phyloP scores from a whole-genome alignment of 2,329 filamentous ascomycete genomes.

The Sclerotinia spermophila region DNA sequence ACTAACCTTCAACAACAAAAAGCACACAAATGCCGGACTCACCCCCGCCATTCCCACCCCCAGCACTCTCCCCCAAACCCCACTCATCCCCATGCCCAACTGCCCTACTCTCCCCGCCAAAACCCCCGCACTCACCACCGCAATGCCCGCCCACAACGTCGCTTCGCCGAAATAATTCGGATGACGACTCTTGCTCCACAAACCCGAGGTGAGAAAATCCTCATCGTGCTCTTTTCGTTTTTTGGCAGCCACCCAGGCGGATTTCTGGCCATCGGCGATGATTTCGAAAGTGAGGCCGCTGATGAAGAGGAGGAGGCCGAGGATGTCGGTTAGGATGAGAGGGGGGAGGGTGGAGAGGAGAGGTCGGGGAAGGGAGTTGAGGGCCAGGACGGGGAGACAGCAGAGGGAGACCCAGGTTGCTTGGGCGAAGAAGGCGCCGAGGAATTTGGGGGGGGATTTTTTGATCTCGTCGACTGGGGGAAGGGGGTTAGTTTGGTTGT shows the following conservation, averaged over 20 bases:
- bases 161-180: slow-evolving; percentile 73
- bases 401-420: slow-evolving; percentile 67
- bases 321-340: slow-evolving; percentile 49
- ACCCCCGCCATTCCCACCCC: slow-evolving; percentile 43
- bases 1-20: slow-evolving; percentile 60
- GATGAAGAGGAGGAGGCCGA: slow-evolving; percentile 55
- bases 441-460: slow-evolving; percentile 49
- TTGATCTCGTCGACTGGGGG: slow-evolving; percentile 49
- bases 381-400: slow-evolving; percentile 59
- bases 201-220: slow-evolving; percentile 59
- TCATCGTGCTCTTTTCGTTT: slow-evolving; percentile 63
- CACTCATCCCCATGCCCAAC: slow-evolving; percentile 52
- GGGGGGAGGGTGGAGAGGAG: slow-evolving; percentile 48
- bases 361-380: slow-evolving; percentile 58
- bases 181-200: slow-evolving; percentile 60
- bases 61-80: slow-evolving; percentile 42
- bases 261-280: slow-evolving; percentile 61
- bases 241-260: slow-evolving; percentile 57
- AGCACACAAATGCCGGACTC: slow-evolving; percentile 62
- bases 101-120: slow-evolving; percentile 53
- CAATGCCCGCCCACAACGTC: slow-evolving; percentile 66
- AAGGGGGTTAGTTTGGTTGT: not conserved
- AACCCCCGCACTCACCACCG: slow-evolving; percentile 54
- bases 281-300: slow-evolving; percentile 60
- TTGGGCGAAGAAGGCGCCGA: slow-evolving; percentile 55